Percentiles rank a stretch among this genome's conserved stretches.
phyloP scores from a whole-genome alignment of 768 basidiomycete species.

The Naganishia vishniacii region DNA sequence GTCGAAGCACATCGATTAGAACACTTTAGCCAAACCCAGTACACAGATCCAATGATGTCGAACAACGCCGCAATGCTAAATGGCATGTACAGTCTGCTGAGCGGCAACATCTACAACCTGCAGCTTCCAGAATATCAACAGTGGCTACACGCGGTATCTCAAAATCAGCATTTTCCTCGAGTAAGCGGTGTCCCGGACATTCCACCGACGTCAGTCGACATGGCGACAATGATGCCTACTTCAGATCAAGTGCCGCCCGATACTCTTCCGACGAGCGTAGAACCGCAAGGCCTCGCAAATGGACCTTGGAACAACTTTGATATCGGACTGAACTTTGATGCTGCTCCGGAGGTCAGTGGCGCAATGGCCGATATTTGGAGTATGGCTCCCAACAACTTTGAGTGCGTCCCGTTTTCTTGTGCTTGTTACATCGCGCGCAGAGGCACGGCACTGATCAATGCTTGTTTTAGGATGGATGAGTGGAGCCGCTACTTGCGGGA shows the following conservation, averaged over 20 bases:
- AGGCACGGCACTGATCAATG: no score
- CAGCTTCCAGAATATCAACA: slow-evolving; percentile 16
- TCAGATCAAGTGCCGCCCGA: not conserved
- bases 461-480: slow-evolving; percentile 25
- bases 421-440: no score
- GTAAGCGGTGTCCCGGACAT: not conserved
- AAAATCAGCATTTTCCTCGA: not conserved
- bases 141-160: slow-evolving; percentile 6
- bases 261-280: not conserved
- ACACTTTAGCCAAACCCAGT: not conserved
- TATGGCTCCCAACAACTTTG: slow-evolving; percentile 28
- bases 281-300: not conserved
- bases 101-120: slow-evolving; percentile 19
- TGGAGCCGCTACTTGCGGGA: slow-evolving; percentile 26
- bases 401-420: slow-evolving; percentile 23
- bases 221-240: not conserved
- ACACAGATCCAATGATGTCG: no score
- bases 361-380: slow-evolving; percentile 27
- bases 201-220: not conserved
- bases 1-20: no score
- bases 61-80: slow-evolving; percentile 5
- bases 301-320: not conserved
- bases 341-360: slow-evolving; percentile 19
- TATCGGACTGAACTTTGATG: slow-evolving; percentile 2
- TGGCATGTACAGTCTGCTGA: slow-evolving; percentile 14